Conservation (phyloP, 768 basidiomycete genomes). For the Amanita muscaria region DNA sequence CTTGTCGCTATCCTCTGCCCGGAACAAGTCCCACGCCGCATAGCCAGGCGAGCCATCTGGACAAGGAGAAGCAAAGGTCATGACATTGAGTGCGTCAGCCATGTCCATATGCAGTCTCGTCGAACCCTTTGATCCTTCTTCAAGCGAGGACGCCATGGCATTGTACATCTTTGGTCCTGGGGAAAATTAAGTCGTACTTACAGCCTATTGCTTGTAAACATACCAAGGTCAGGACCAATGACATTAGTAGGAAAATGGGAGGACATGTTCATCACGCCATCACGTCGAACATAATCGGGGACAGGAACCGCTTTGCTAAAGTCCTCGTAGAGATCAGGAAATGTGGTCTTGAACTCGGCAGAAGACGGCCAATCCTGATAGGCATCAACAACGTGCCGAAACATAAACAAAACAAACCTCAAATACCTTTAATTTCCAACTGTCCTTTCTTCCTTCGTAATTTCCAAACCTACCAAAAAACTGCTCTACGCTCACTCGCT, state of each 20-base stretch:
- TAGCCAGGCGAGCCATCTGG: conserved; percentile 61
- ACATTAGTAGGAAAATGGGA: conserved; percentile 82
- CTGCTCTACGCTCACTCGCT: conserved; percentile 54
- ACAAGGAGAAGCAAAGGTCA: conserved; percentile 60
- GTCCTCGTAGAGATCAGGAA: conserved; percentile 82
- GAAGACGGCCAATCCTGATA: conserved; percentile 95
- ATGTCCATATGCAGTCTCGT: conserved; percentile 93
- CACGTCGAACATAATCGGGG: conserved; percentile 83
- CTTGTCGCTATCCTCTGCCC: conserved; percentile 71
- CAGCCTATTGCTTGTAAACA: conserved; percentile 18
- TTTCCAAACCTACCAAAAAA: conserved; percentile 79
- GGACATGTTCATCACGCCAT: conserved; percentile 82
- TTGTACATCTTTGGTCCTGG: conserved; percentile 94
- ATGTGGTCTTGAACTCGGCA: conserved; percentile 72
- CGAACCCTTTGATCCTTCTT: conserved; percentile 66
- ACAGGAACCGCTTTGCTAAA: conserved; percentile 79
- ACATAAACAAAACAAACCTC: too few species aligned
- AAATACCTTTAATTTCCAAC: conserved; percentile 70
- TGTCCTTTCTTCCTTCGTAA: conserved; percentile 43
- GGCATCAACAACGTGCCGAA: too few species aligned
- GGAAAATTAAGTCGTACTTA: conserved; percentile 9
- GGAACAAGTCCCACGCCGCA: conserved; percentile 90
- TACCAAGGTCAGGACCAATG: conserved; percentile 73
- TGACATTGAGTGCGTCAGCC: conserved; percentile 88
- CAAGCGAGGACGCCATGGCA: conserved; percentile 66